These are phyloP conservation scores for Piedraia hortae DNA, from an alignment of 2,329 filamentous ascomycete species.

Conservation along the genomic window DNA sequence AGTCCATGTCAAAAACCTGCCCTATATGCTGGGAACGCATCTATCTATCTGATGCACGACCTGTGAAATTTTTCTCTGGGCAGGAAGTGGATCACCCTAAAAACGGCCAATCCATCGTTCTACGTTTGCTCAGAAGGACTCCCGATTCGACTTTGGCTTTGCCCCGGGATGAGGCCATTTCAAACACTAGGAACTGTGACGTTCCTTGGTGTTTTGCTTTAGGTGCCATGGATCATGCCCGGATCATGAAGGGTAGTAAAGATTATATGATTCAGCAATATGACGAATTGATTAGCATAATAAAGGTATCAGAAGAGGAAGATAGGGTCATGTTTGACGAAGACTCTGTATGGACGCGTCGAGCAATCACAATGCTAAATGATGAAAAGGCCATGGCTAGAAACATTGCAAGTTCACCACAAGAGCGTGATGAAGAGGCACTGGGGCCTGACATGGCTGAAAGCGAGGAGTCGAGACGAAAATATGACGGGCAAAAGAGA, in stretches of 20 bases:
- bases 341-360: conserved; percentile 75
- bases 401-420: conserved; percentile 37
- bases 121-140: conserved; percentile 59
- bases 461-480: too few species aligned
- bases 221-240: conserved; percentile 79
- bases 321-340: conserved; percentile 82
- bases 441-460: conserved; percentile 21
- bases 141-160: conserved; percentile 64
- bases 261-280: conserved; percentile 67
- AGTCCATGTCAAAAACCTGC: conserved; percentile 70
- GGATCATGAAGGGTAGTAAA: conserved; percentile 80
- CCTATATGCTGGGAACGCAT: conserved; percentile 85
- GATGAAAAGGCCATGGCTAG: conserved; percentile 49
- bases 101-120: conserved; percentile 67
- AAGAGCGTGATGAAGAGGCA: conserved; percentile 9
- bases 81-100: conserved; percentile 59
- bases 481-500: too few species aligned
- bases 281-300: conserved; percentile 46
- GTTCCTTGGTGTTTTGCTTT: conserved; percentile 89
- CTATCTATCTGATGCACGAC: conserved; percentile 71
- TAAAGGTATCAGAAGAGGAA: conserved; percentile 53
- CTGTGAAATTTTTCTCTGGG: conserved; percentile 72
- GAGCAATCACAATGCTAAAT: conserved; percentile 47
- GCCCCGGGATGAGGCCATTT: conserved; percentile 53
- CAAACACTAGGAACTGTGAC: conserved; percentile 39